Base-by-base conservation (phyloP, 2,329 filamentous ascomycete species). In the Trichoderma asperellum region DNA sequence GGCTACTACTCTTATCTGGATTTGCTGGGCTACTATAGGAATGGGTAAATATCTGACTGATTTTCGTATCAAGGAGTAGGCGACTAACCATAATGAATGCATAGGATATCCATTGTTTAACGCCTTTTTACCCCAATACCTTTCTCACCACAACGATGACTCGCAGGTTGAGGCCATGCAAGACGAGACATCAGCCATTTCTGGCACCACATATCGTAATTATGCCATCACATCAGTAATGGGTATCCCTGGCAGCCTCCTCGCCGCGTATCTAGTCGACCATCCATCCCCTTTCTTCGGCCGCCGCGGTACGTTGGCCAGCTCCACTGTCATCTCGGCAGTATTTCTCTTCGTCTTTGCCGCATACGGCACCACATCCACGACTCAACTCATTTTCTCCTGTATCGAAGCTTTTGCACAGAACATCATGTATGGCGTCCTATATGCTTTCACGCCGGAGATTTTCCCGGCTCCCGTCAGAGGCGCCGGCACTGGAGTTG, bases 81-180 rank as follows among this genome's bases (percentile, higher is more conserved):
- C n/a, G 10, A 24, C n/a, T 49, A 49, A 49, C 12, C 8, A 24
- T 24, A 56, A n/a, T 11, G 7, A 52, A 34, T 18, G 27, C 29
- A 56, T 34, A 56, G 53, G 90, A 2, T 96, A 95, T 76, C 93
- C 92, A 0, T 86, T 97, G 1, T 97, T 95, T 86, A 96, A 96
- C 79, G 91, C 92, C 64, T 96, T 96, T 80, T 85, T 97, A n/a
- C 93, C 93, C 0, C 92, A 96, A 73, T 96, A 96, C 76, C 87
- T 96, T 70, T 87, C 89, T 29, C 79, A 76, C 43, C 86, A 88
- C 68, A 82, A 37, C 21, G 67, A 57, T 5, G 52, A 72, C 21
- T 68, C 73, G 40, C 72, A 71, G 14, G 76, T 72, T 24, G 72
- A 73, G 4, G 71, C 69, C n/a, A 65, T 76, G 16, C 73, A 76